Evolutionary conservation across 1,139 yeast species (phyloP).

Genomic region (Suhomyces kunorum): DNA sequence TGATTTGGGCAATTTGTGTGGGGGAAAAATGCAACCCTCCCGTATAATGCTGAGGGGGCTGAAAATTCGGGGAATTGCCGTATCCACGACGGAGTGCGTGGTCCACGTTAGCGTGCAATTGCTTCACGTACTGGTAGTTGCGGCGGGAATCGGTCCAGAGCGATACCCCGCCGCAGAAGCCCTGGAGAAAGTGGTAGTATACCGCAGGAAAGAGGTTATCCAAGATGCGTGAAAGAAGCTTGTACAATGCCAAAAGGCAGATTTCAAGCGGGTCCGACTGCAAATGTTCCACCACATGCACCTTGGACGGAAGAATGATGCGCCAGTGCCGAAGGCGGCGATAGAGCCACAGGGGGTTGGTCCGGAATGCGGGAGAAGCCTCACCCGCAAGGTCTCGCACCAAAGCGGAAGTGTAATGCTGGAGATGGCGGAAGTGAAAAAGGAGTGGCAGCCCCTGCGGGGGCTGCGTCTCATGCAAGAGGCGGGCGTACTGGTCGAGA

Average conservation of each 20-base stretch:
- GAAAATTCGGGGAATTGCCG: background rate
- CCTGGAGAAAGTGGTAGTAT: constrained; percentile 25
- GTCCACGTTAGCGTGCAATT: constrained; percentile 1
- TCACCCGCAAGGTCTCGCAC: constrained; percentile 8
- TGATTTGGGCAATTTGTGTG: background rate
- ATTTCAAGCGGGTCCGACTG: constrained; percentile 21
- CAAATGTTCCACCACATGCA: constrained; percentile 18
- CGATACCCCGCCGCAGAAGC: constrained; percentile 27
- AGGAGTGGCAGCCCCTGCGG: constrained; percentile 7
- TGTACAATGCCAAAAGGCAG: constrained; percentile 22
- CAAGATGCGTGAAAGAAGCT: constrained; percentile 22
- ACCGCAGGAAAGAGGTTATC: constrained; percentile 30
- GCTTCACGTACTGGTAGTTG: background rate
- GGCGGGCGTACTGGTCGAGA: constrained; percentile 15
- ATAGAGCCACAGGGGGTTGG: constrained; percentile 20
- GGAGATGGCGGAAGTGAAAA: constrained; percentile 20
- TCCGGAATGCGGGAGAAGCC: constrained; percentile 9
- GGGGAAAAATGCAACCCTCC: background rate
- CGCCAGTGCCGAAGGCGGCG: constrained; percentile 29
- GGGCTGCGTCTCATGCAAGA: constrained; percentile 2
- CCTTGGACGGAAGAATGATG: constrained; percentile 26
- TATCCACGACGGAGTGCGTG: too few species aligned
- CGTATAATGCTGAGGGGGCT: background rate
- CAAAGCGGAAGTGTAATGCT: constrained; percentile 11
- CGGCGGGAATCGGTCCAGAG: constrained; percentile 13